Conservation (phyloP, 768 basidiomycete species). For the Gloeophyllum trabeum region DNA sequence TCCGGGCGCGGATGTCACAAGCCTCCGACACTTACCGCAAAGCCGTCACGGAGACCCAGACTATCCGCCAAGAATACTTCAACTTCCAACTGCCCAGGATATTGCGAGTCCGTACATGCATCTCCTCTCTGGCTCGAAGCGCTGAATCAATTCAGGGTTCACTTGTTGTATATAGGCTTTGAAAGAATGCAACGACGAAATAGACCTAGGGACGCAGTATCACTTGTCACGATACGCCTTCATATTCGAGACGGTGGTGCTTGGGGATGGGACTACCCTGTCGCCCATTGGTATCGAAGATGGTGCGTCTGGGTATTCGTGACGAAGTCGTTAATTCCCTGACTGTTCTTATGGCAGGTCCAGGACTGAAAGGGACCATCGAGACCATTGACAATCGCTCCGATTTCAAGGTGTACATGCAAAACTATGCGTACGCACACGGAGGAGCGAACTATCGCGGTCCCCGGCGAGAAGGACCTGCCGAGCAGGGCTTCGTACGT, state of each 20-base stretch:
- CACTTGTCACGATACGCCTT: constrained; percentile 93
- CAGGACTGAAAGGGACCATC: constrained; percentile 76
- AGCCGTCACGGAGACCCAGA: constrained; percentile 80
- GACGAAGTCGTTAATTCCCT: constrained; percentile 4
- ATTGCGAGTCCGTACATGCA: constrained; percentile 55
- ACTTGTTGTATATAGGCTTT: constrained; percentile 41
- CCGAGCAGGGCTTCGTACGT: constrained; percentile 90
- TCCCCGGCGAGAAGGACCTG: constrained; percentile 81
- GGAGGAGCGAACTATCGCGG: constrained; percentile 48
- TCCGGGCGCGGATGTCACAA: constrained; percentile 71
- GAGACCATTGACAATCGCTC: constrained; percentile 90
- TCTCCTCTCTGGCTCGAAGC: too few relatives aligned
- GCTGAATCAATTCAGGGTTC: not conserved
- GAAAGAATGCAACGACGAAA: constrained; percentile 92
- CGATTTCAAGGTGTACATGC: constrained; percentile 96
- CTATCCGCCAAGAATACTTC: constrained; percentile 93
- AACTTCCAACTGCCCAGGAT: constrained; percentile 94
- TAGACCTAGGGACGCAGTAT: constrained; percentile 97
- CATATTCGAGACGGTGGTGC: constrained; percentile 81
- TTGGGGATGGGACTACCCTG: constrained; percentile 81
- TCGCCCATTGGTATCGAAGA: constrained; percentile 57
- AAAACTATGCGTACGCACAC: constrained; percentile 90
- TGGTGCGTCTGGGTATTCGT: constrained; percentile 26
- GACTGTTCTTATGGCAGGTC: constrained; percentile 25
- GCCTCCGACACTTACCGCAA: constrained; percentile 87